Base-by-base conservation (phyloP, 148 eudicot genomes). In the Amaranthus palmeri region DNA sequence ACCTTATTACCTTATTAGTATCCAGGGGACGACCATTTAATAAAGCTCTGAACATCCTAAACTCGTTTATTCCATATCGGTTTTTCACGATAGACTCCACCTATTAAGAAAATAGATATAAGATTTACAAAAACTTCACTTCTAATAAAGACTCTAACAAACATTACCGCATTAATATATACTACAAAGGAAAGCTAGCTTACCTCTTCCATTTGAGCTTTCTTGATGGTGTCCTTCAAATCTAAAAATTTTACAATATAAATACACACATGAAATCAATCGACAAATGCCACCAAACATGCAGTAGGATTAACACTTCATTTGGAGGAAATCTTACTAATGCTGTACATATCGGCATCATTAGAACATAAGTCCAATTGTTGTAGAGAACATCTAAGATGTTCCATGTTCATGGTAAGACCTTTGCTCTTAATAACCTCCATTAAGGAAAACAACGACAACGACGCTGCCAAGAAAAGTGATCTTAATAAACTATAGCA, bases 51-150 rank as follows among this genome's bases (percentile, higher is more conserved):
- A 91, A 93, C 41, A 93, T 87, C 82, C 90, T 87, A 78, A 84
- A 85, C 73, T 97, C 97, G 56, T 85, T 88, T 74, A 54, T 76
- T 18, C 90, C 98, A 76, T 89, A 89, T 79, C 87, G 89, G 82
- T 75, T 93, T 76, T 86, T 69, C 68, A 95, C 86, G 74, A 95
- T 85, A 70, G 92, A 89, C 74, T 91, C 97, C 59, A 91, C 90
- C 99, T 95, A 82, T 73, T 78, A 55, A 68, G 15, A 77, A 62
- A 72, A 40, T 61, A 25, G 18, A 70, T 43, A 64, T 40, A 65
- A 72, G 60, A 61, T 25, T 68, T 50, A 57, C n/a, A 52, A 44
- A 42, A 67, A 9, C 46, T n/a, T 52, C 45, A 8, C 6, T 48
- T 13, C 0, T 7, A 53, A 42, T 15, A 13, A 49, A 18, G 3